Base-by-base conservation (phyloP, 208 protist species). In the Leishmania lainsoni region DNA sequence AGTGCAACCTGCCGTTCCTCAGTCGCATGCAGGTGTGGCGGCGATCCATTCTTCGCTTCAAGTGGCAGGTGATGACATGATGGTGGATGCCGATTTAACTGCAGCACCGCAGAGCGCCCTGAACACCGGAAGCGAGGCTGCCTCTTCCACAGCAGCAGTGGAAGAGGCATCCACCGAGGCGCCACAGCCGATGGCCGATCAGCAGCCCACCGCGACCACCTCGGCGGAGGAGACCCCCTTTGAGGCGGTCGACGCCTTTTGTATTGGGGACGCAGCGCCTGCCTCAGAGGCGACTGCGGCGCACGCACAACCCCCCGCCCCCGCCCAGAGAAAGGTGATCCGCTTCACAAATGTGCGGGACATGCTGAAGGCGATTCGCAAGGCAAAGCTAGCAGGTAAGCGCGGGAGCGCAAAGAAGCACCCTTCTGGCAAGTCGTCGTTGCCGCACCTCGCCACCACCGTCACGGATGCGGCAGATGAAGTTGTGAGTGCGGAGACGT, bases 291-390 rank as follows among this genome's bases (percentile, higher is more conserved):
- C 39, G 5, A 29, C 39, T 9, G 73, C 42, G 51, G 52, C 9
- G 29, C n/a, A 58, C 16, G 20, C 51, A 22, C 26, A 42, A 26
- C 0, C 73, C 20, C 26, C 73, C 22, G 35, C 29, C 8, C 20
- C 6, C 20, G 2, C 73, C 12, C 56, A 35, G 42, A 32, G 26
- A n/a, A 78, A 78, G 42, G 75, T 69, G 52, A 35, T 78, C 58
- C 75, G 75, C 35, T 8, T 58, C 59, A 69, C 75, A 3, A 78
- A 78, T 39, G 58, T 78, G 75, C 48, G 58, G 39, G 59, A 65
- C 17, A 70, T 78, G 54, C 58, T 78, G 32, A 58, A 63, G 42
- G 59, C 35, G 45, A 78, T 78, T 69, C 75, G 75, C 35, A 78
- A 78, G 58, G 39, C 75, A n/a, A 78, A 78, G 58, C 52, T 14